Conservation (phyloP, 306 rosid genomes). For the Vachellia pachyceras region DNA sequence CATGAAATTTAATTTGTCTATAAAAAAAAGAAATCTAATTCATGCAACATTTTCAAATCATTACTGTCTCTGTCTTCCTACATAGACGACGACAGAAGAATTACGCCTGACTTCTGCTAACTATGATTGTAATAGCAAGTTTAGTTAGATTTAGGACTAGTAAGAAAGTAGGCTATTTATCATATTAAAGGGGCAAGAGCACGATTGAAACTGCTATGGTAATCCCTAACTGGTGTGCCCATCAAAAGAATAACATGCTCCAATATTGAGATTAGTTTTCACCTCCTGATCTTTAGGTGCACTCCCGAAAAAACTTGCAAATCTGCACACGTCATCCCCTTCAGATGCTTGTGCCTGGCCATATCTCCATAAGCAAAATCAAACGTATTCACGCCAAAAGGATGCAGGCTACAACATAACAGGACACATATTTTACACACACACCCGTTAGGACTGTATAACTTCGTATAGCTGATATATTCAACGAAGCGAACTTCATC, state of each 20-base stretch:
- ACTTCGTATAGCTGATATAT: constrained; percentile 1
- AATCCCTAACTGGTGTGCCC: not conserved
- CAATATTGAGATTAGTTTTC: constrained; percentile 32
- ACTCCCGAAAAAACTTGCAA: constrained; percentile 29
- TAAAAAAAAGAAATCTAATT: not conserved
- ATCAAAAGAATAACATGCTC: constrained; percentile 22
- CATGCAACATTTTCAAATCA: not conserved
- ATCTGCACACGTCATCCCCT: constrained; percentile 20
- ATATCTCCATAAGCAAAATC: constrained; percentile 46
- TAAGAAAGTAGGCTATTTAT: not conserved
- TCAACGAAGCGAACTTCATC: constrained; percentile 15
- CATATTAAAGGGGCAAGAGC: constrained; percentile 8
- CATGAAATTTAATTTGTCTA: not conserved
- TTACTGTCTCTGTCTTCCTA: not conserved
- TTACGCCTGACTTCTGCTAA: not conserved
- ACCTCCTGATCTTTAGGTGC: constrained; percentile 43
- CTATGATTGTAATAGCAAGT: not conserved
- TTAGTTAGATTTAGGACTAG: constrained; percentile 1
- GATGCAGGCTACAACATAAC: constrained; percentile 40
- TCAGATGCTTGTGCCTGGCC: constrained; percentile 26
- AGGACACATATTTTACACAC: too few species aligned
- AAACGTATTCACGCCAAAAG: constrained; percentile 8
- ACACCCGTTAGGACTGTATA: not conserved
- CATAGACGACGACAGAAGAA: not conserved
- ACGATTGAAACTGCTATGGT: not conserved